phyloP scores from a whole-genome alignment of 805 yeast species.

The Yarrowia hollandica region DNA sequence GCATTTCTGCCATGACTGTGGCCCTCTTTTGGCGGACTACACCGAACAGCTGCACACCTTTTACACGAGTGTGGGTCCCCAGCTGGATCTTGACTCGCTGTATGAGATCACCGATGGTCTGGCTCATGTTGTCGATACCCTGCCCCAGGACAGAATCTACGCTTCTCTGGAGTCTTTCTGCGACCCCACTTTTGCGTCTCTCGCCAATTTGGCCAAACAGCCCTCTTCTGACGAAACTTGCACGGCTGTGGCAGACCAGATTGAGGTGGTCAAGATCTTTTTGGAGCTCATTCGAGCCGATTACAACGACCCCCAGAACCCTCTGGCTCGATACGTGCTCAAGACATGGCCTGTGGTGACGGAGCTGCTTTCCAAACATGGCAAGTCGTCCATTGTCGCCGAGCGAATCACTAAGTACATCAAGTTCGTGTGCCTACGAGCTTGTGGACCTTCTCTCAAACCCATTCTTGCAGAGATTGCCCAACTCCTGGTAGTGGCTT shows the following conservation, averaged over 20 bases:
- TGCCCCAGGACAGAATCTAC: slow-evolving; percentile 51
- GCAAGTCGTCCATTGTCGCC: slow-evolving; percentile 61
- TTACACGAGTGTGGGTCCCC: slow-evolving; percentile 56
- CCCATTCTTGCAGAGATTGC: slow-evolving; percentile 67
- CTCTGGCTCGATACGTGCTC: slow-evolving; percentile 52
- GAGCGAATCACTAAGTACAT: slow-evolving; percentile 73
- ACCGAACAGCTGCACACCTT: slow-evolving; percentile 74
- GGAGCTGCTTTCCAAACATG: slow-evolving; percentile 53
- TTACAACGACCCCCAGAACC: slow-evolving; percentile 44
- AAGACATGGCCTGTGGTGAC: slow-evolving; percentile 63
- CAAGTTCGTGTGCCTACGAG: slow-evolving; percentile 58
- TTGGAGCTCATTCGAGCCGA: slow-evolving; percentile 56
- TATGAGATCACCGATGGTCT: slow-evolving; percentile 87
- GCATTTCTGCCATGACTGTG: slow-evolving; percentile 93
- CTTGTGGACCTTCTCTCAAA: slow-evolving; percentile 55
- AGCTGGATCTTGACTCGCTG: slow-evolving; percentile 65
- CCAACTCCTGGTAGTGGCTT: slow-evolving; percentile 66
- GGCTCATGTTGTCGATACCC: slow-evolving; percentile 73
- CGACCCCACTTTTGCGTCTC: slow-evolving; percentile 56
- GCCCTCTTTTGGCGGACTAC: slow-evolving; percentile 59
- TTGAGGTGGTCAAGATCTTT: slow-evolving; percentile 67
- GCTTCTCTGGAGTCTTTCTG: slow-evolving; percentile 62
- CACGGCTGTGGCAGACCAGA: slow-evolving; percentile 63
- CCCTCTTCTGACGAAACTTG: slow-evolving; percentile 44
- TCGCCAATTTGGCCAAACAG: slow-evolving; percentile 34